Conservation (phyloP, 108 stramenopile species). For the Discostella stelligeroides region DNA sequence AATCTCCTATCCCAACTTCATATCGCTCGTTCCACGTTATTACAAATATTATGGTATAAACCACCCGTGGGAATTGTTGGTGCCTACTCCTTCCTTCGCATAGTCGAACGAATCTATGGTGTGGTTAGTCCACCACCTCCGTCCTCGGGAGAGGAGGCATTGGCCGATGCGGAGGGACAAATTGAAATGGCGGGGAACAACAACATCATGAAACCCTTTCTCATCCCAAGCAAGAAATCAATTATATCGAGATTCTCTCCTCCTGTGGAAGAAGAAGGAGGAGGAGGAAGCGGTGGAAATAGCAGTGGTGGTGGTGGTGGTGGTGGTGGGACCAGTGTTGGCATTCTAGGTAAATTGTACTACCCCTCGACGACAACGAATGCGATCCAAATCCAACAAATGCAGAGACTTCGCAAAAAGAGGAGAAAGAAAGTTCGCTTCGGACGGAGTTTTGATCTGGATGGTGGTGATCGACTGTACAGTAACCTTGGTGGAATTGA, state of each 20-base stretch:
- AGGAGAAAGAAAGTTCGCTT: slow-evolving; percentile 34
- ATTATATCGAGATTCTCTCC: too few relatives aligned
- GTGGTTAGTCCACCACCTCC: slow-evolving; percentile 30
- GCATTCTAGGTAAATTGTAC: too few relatives aligned
- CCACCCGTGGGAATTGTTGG: slow-evolving; percentile 77
- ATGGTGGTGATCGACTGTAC: slow-evolving; percentile 62
- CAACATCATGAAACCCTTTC: neutral
- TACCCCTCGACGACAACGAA: too few relatives aligned
- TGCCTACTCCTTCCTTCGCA: slow-evolving; percentile 26
- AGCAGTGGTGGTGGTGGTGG: too few relatives aligned
- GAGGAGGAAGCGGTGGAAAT: neutral
- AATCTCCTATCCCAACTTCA: slow-evolving; percentile 4
- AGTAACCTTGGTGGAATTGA: slow-evolving; percentile 64
- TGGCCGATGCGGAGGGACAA: slow-evolving; percentile 56
- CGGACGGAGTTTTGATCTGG: slow-evolving; percentile 65
- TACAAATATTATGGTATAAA: slow-evolving; percentile 54
- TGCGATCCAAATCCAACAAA: too few relatives aligned
- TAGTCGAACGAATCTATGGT: slow-evolving; percentile 45
- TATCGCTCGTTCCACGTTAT: slow-evolving; percentile 13
- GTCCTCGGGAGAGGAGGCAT: slow-evolving; percentile 44
- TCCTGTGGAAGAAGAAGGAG: too few relatives aligned
- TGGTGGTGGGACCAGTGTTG: too few relatives aligned
- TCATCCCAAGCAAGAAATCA: too few relatives aligned
- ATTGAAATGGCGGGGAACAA: slow-evolving; percentile 10
- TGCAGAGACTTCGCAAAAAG: slow-evolving; percentile 20